Base-by-base conservation (phyloP, 495 filamentous ascomycete species). In the Penicillium paradoxum region DNA sequence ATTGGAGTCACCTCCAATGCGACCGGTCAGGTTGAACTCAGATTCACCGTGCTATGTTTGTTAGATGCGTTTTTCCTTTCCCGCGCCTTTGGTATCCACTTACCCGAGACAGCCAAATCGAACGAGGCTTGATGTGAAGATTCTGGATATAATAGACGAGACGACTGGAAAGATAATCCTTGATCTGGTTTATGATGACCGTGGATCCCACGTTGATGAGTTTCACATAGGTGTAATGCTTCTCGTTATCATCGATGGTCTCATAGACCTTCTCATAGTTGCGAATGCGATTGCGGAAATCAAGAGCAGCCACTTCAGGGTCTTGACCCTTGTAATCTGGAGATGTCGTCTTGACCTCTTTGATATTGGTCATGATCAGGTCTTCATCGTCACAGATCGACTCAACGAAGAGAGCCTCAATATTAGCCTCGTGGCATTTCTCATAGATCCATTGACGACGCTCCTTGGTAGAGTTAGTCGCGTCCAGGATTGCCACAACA, bases 131-230 rank as follows among this genome's bases (percentile, higher is more conserved):
- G 60, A 98, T 97, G 73, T 98, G 93, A 21, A 98, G 76, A 64
- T 97, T 98, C 84, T 97, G 97, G 37, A 97, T 83, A 64, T 96
- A 98, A 70, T 98, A 98, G 29, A 97, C 92, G 22, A 98, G 82
- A 24, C 93, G 85, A 64, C 89, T 95, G 65, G 97, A 93, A 32
- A 98, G 77, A 66, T 98, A 98, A 66, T 97, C 92, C 62, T 89
- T 86, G 60, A 98, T 95, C 64, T 88, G 86, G 68, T 98, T 98
- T 77, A 98, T 96, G 60, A 97, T 89, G 55, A 97, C 91, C 56
- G 93, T 89, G 36, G 85, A 86, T 8, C 91, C 91, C 4, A 98
- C 92, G 67, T 98, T 86, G 78, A 98, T 96, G 57, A 98, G 84
- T 72, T 98, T 96, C 58, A 97, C 85, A 63, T 96, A 98, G 21